These are phyloP conservation scores for Sisymbrium altissimum DNA, from an alignment of 345 rosid genomes.

Conservation along the genomic window DNA sequence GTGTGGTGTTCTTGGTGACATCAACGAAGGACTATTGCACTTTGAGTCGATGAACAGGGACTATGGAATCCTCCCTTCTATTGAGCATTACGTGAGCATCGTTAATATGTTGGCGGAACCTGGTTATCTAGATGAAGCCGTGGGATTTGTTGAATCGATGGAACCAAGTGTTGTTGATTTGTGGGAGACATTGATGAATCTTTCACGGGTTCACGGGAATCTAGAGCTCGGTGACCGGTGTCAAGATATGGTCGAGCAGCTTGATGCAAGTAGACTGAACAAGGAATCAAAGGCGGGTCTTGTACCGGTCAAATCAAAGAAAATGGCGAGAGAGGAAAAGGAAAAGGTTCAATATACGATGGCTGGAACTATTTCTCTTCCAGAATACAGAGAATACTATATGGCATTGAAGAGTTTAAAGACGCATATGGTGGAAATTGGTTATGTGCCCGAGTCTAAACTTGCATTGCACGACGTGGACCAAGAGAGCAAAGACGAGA, in stretches of 20 bases:
- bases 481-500: slow-evolving; percentile 75
- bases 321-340: slow-evolving; percentile 38
- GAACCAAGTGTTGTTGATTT: slow-evolving; percentile 50
- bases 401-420: slow-evolving; percentile 52
- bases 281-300: slow-evolving; percentile 73
- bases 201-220: slow-evolving; percentile 65
- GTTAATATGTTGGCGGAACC: slow-evolving; percentile 64
- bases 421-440: slow-evolving; percentile 71
- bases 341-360: slow-evolving; percentile 44
- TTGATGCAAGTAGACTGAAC: slow-evolving; percentile 49
- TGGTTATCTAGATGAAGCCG: slow-evolving; percentile 72
- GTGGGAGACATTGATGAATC: slow-evolving; percentile 77
- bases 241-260: slow-evolving; percentile 51
- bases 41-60: slow-evolving; percentile 67
- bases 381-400: slow-evolving; percentile 56
- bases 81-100: slow-evolving; percentile 55
- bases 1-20: slow-evolving; percentile 61
- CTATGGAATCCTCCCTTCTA: slow-evolving; percentile 52
- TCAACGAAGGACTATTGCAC: slow-evolving; percentile 64
- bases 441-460: slow-evolving; percentile 60
- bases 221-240: slow-evolving; percentile 68
- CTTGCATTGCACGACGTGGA: slow-evolving; percentile 80
- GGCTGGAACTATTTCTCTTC: slow-evolving; percentile 78
- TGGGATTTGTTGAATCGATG: slow-evolving; percentile 59
- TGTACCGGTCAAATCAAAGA: slow-evolving; percentile 44